Conservation (phyloP, 2,329 filamentous ascomycete species). For the Zasmidium citrigriseum region DNA sequence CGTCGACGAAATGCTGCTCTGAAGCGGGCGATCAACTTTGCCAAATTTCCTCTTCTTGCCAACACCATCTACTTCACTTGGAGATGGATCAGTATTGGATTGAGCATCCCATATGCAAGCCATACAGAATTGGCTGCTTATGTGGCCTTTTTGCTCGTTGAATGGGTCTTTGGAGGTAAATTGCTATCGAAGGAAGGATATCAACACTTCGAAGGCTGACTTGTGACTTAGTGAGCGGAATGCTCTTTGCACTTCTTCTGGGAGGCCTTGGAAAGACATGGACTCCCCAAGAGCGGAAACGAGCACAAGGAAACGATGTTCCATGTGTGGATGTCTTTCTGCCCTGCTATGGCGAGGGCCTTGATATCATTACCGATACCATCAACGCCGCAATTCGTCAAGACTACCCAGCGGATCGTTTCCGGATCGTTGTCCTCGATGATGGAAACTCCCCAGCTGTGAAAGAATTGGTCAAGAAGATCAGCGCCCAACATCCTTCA, state of each 20-base stretch:
- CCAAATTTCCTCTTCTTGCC: slow-evolving; percentile 13
- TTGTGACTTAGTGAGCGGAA: slow-evolving; percentile 8
- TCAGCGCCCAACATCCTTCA: slow-evolving; percentile 11
- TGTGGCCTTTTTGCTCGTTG: slow-evolving; percentile 13
- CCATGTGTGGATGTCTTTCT: slow-evolving; percentile 18
- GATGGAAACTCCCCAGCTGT: slow-evolving; percentile 16
- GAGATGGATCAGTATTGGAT: slow-evolving; percentile 14
- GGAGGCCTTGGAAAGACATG: slow-evolving; percentile 15
- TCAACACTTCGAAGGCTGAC: neutral
- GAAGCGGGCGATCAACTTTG: slow-evolving; percentile 14
- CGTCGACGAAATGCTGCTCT: slow-evolving; percentile 12
- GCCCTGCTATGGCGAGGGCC: slow-evolving; percentile 20
- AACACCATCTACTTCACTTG: slow-evolving; percentile 18
- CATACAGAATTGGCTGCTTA: slow-evolving; percentile 8
- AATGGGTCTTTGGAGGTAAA: slow-evolving; percentile 19
- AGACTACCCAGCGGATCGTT: slow-evolving; percentile 18
- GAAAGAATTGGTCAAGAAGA: slow-evolving; percentile 3
- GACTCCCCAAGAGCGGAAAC: slow-evolving; percentile 17
- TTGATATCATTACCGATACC: slow-evolving; percentile 20
- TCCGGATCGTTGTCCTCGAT: slow-evolving; percentile 18
- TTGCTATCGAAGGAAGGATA: neutral
- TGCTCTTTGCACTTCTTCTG: slow-evolving; percentile 16
- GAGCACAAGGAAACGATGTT: slow-evolving; percentile 12
- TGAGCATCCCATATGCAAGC: slow-evolving; percentile 5
- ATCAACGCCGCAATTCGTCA: slow-evolving; percentile 19